Base-by-base conservation (phyloP, 108 stramenopile genomes). In the Epipyxis sp. region DNA sequence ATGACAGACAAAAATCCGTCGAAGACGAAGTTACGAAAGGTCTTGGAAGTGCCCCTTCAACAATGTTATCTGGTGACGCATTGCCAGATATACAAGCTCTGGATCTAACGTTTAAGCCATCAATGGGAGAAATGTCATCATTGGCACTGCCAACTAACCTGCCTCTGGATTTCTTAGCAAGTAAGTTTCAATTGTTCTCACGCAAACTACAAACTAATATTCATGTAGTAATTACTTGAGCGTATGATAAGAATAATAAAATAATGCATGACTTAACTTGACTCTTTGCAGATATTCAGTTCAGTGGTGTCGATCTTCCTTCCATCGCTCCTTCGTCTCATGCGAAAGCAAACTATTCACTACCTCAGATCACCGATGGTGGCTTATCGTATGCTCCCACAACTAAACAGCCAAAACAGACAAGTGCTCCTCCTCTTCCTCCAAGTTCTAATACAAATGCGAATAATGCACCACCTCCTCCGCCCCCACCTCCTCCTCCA, bases 221-320 rank as follows among this genome's bases (percentile, higher is more conserved):
- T n/a, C n/a, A n/a, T n/a, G n/a, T n/a, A n/a, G n/a, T n/a, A n/a
- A n/a, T n/a, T n/a, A n/a, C n/a, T n/a, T n/a, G n/a, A n/a, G n/a
- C n/a, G n/a, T n/a, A n/a, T n/a, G n/a, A n/a, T n/a, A n/a, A n/a
- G n/a, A n/a, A n/a, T n/a, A n/a, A n/a, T n/a, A n/a, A n/a, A n/a
- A n/a, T 57, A 16, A 25, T 57, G 25, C 25, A 57, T 57, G 54
- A 16, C 16, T 57, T 20, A 25, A 16, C 20, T 25, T 57, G 25
- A 57, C 54, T 57, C 20, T 57, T 29, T 65, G 71, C 71, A 10
- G 34, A 74, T 74, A 74, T 74, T 29, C 71, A 74, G 46, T 74
- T 74, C 34, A 57, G 6, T 42, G 71, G 13, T 6, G 34, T 57
- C 20, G 71, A 46, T 46, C 34, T 74, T 10, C 71, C 71, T 27